These are phyloP conservation scores for Ascochyta rabiei DNA, from an alignment of 2,329 filamentous ascomycete species.

Conservation along the genomic window DNA sequence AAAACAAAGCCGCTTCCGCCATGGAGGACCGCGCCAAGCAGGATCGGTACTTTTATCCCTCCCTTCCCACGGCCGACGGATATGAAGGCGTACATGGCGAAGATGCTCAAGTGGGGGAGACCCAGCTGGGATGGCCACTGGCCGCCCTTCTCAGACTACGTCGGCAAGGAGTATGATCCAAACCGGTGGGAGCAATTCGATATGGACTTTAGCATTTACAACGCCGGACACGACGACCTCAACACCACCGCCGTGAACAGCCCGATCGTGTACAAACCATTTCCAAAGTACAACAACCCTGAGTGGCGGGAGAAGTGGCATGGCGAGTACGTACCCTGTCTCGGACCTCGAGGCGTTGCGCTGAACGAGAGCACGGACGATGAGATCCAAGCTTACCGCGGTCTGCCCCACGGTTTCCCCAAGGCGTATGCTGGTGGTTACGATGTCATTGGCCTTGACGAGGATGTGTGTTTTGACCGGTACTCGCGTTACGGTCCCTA, in stretches of 20 bases:
- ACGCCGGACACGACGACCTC: conserved; percentile 43
- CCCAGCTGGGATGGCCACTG: conserved; percentile 49
- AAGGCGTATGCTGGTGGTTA: conserved; percentile 47
- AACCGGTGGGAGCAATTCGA: conserved; percentile 56
- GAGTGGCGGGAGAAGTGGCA: conserved; percentile 64
- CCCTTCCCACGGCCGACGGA: conserved; percentile 27
- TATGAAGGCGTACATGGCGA: conserved; percentile 48
- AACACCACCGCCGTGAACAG: conserved; percentile 30
- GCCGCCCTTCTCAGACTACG: conserved; percentile 53
- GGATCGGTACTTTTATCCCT: conserved; percentile 22
- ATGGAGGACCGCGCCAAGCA: conserved; percentile 32
- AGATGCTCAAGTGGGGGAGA: conserved; percentile 52
- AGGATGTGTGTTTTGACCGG: conserved; percentile 69
- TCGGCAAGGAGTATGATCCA: conserved; percentile 53
- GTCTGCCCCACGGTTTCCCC: conserved; percentile 56
- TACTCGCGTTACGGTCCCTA: conserved; percentile 62
- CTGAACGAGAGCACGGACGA: conserved; percentile 66
- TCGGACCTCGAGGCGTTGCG: conserved; percentile 61
- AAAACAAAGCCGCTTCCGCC: conserved; percentile 26
- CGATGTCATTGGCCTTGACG: conserved; percentile 47
- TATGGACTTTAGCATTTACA: conserved; percentile 47
- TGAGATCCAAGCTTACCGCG: conserved; percentile 66
- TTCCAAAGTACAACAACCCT: conserved; percentile 70
- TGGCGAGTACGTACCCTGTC: conserved; percentile 67
- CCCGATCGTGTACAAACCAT: conserved; percentile 70